phyloP scores from a whole-genome alignment of 371 early-diverging fungal species.

The Mucor piriformis region DNA sequence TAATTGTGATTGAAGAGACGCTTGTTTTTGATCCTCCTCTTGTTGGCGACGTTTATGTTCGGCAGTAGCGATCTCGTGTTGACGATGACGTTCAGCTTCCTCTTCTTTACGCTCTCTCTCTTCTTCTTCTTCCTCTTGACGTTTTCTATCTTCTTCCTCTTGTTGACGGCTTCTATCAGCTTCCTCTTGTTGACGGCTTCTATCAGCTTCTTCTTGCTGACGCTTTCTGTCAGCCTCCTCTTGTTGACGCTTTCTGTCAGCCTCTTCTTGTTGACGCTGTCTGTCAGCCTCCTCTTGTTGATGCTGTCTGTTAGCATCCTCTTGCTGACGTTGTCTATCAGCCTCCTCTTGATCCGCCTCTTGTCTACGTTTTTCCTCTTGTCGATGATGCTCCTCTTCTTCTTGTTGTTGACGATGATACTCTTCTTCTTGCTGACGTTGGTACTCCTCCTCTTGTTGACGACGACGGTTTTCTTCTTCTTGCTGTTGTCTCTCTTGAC shows the following conservation, averaged over 20 bases:
- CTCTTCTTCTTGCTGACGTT: constrained; percentile 20
- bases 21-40: constrained; percentile 27
- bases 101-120: constrained; percentile 13
- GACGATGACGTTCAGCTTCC: constrained; percentile 28
- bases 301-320: too few species aligned
- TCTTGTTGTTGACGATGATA: constrained; percentile 16
- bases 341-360: constrained; percentile 29
- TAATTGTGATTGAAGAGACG: constrained; percentile 25
- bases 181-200: constrained; percentile 16
- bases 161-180: constrained; percentile 13
- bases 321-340: too few species aligned
- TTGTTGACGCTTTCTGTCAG: neutral
- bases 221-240: constrained; percentile 13
- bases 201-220: constrained; percentile 19
- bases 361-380: constrained; percentile 21
- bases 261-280: too few species aligned
- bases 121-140: constrained; percentile 19
- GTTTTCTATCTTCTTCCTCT: constrained; percentile 21
- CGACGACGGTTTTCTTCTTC: constrained; percentile 12
- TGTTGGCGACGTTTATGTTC: constrained; percentile 24
- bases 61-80: constrained; percentile 27
- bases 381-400: constrained; percentile 19
- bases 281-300: too few species aligned
- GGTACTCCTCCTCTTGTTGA: constrained; percentile 33
- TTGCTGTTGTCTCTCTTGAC: too few species aligned